Conservation (phyloP, 805 yeast species). For the Ogataea corticis region DNA sequence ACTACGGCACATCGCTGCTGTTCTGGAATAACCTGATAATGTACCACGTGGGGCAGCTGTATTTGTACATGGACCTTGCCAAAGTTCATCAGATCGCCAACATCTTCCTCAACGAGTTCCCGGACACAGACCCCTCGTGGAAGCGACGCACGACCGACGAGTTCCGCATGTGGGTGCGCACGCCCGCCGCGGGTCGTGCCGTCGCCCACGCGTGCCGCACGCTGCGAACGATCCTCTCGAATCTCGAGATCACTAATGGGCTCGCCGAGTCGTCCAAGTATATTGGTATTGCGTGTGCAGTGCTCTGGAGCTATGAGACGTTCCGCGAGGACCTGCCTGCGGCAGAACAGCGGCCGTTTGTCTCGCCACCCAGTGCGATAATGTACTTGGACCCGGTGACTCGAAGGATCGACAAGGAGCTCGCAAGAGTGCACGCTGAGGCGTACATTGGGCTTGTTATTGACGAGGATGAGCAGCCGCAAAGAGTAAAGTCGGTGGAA, state of each 20-base stretch:
- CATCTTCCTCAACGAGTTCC: background rate
- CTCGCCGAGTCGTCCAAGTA: constrained; percentile 28
- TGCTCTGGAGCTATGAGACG: constrained; percentile 21
- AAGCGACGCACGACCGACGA: constrained; percentile 1
- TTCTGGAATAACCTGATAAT: constrained; percentile 31
- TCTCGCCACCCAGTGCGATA: constrained; percentile 4
- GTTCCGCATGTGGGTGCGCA: constrained; percentile 15
- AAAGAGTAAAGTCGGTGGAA: background rate
- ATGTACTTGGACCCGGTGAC: constrained; percentile 5
- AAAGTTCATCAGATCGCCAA: constrained; percentile 10
- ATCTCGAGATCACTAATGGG: constrained; percentile 23
- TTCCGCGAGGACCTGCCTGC: constrained; percentile 17
- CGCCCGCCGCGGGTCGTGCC: constrained; percentile 11
- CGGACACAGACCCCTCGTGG: constrained; percentile 3
- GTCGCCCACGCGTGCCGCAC: constrained; percentile 30
- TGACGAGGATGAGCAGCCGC: constrained; percentile 5
- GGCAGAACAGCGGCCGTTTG: background rate
- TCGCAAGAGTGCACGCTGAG: constrained; percentile 17
- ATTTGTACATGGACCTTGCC: constrained; percentile 11
- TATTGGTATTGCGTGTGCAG: constrained; percentile 11
- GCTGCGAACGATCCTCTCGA: constrained; percentile 27
- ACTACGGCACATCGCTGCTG: constrained; percentile 35
- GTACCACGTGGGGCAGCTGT: constrained; percentile 16
- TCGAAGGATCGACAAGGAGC: constrained; percentile 6
- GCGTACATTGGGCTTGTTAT: constrained; percentile 20